Evolutionary conservation across 805 yeast species (phyloP).

Genomic region (Tetrapisispora phaffii): DNA sequence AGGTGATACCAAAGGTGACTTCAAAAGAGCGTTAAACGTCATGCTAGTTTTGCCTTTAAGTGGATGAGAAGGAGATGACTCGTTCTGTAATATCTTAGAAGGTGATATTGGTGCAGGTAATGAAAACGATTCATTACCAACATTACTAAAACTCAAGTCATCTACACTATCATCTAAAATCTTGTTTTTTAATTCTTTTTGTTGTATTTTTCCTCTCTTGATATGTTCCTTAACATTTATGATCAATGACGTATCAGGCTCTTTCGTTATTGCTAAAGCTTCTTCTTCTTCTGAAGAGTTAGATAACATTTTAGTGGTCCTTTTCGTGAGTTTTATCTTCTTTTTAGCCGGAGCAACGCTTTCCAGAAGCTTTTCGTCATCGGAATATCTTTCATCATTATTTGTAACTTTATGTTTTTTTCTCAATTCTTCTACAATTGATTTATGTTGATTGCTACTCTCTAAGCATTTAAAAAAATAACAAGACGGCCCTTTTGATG

Average conservation of each 20-base stretch:
- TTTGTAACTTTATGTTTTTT: not conserved
- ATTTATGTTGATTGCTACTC: not conserved
- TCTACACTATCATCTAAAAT: constrained; percentile 26
- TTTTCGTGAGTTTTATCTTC: constrained; percentile 12
- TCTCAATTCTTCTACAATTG: not conserved
- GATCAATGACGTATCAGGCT: constrained; percentile 4
- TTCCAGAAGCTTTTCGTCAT: not conserved
- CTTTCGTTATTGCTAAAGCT: not conserved
- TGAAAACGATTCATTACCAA: constrained; percentile 23
- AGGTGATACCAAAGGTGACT: not conserved
- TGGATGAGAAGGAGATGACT: not conserved
- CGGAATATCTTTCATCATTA: not conserved
- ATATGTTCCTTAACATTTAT: constrained; percentile 19
- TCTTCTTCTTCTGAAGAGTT: constrained; percentile 5
- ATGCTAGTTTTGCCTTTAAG: not conserved
- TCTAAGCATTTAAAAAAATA: not conserved
- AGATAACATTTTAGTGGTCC: constrained; percentile 9
- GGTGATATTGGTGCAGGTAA: constrained; percentile 10
- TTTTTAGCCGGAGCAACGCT: constrained; percentile 7
- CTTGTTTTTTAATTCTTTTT: constrained; percentile 17
- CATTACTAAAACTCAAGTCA: constrained; percentile 24
- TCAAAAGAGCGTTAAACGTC: not conserved
- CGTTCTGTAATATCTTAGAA: not conserved
- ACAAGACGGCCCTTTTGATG: not conserved
- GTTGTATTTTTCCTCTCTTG: constrained; percentile 12